phyloP scores from a whole-genome alignment of 371 early-diverging fungal species.

The Encephalitozoon intestinalis region DNA sequence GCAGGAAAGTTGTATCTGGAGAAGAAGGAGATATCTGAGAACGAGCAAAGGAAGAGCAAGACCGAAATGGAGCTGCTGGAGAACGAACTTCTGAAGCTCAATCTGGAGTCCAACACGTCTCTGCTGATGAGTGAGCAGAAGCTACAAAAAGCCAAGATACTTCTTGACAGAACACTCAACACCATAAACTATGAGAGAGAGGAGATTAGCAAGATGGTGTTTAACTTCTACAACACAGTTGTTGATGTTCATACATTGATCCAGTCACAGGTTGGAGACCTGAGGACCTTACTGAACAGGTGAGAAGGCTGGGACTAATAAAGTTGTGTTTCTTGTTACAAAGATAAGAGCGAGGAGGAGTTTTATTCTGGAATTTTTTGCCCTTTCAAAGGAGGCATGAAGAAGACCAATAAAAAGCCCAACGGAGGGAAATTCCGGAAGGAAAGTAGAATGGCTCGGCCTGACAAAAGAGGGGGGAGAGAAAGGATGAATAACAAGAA shows the following conservation, averaged over 20 bases:
- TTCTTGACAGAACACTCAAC: constrained; percentile 42
- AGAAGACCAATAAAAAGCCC: neutral
- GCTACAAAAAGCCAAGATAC: constrained; percentile 52
- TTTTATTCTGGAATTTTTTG: constrained; percentile 6
- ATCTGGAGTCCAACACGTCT: constrained; percentile 51
- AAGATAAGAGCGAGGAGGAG: neutral
- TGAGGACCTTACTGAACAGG: neutral
- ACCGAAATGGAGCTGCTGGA: constrained; percentile 59
- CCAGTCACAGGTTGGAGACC: constrained; percentile 1
- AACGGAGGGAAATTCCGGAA: neutral
- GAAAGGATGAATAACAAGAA: constrained; percentile 47
- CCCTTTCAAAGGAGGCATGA: constrained; percentile 1
- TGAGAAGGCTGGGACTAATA: neutral
- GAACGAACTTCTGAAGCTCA: constrained; percentile 58
- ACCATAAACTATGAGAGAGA: constrained; percentile 54
- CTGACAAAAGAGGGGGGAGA: neutral
- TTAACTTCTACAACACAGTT: constrained; percentile 30
- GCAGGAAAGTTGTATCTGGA: constrained; percentile 58
- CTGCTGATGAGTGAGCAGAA: constrained; percentile 57
- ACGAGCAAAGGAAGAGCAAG: constrained; percentile 47
- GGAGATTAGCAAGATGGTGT: constrained; percentile 48
- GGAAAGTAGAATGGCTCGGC: neutral
- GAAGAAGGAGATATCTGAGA: constrained; percentile 60
- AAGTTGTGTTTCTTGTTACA: neutral
- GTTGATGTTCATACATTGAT: neutral